Evolutionary conservation across 169 alveolate genomes (phyloP).

Genomic region (Babesia bigemina): DNA sequence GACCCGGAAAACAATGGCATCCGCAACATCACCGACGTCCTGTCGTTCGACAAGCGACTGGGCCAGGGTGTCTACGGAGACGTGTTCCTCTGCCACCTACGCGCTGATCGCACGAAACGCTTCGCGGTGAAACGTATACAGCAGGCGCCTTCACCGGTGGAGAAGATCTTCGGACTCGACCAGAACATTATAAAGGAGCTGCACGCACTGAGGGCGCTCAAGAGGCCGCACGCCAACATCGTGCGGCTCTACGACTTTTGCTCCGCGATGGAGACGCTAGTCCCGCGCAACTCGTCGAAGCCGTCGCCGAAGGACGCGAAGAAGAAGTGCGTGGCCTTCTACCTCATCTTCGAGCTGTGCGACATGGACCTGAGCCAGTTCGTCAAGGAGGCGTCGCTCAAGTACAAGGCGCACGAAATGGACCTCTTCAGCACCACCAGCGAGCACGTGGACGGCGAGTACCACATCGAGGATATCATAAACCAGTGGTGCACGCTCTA

Average conservation of each 20-base stretch:
- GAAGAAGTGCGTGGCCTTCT: conserved; percentile 51
- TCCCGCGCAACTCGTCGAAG: conserved; percentile 13
- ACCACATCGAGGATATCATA: conserved; percentile 49
- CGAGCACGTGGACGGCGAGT: conserved; percentile 55
- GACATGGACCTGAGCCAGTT: conserved; percentile 69
- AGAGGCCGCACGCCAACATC: conserved; percentile 65
- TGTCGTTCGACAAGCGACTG: conserved; percentile 66
- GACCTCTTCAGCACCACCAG: conserved; percentile 41
- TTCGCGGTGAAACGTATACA: conserved; percentile 67
- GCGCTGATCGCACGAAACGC: conserved; percentile 53
- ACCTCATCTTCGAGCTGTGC: conserved; percentile 68
- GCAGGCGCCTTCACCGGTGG: conserved; percentile 68
- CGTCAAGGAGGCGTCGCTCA: conserved; percentile 33
- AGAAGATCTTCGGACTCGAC: conserved; percentile 65
- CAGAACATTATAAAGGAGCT: conserved; percentile 71
- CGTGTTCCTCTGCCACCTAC: conserved; percentile 65
- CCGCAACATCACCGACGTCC: conserved; percentile 53
- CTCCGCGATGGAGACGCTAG: conserved; percentile 61
- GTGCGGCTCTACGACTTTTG: conserved; percentile 66
- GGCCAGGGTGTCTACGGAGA: conserved; percentile 83
- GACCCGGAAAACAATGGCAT: conserved; percentile 23
- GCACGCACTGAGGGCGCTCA: conserved; percentile 66
- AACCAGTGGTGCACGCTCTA: conserved; percentile 55
- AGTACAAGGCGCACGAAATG: conserved; percentile 53
- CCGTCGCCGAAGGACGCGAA: conserved; percentile 6